phyloP scores from a whole-genome alignment of 495 filamentous ascomycete species.

The Penicillium cosmopolitanum region DNA sequence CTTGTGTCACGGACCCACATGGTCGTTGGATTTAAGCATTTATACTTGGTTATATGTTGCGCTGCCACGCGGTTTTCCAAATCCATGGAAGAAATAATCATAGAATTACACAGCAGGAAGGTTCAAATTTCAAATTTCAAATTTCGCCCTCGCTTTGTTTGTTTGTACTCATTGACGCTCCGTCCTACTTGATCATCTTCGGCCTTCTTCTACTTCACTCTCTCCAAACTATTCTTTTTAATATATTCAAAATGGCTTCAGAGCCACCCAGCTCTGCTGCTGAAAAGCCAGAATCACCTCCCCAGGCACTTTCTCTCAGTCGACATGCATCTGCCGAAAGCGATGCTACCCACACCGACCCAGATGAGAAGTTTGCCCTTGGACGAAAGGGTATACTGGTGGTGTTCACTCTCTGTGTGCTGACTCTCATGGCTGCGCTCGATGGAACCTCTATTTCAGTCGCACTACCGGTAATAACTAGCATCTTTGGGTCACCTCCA shows the following conservation, averaged over 20 bases:
- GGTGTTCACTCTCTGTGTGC: conserved; percentile 56
- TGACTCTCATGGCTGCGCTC: conserved; percentile 69
- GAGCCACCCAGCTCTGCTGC: not conserved
- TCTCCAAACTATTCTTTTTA: not conserved
- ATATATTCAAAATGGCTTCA: not conserved
- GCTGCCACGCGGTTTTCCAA: conserved; percentile 2
- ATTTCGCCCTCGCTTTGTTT: not conserved
- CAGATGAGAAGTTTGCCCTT: conserved; percentile 28
- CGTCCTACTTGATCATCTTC: not conserved
- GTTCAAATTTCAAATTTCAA: not conserved
- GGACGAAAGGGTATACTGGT: conserved; percentile 31
- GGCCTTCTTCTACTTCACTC: not conserved
- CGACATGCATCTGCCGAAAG: not conserved
- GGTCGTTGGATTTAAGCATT: conserved; percentile 1
- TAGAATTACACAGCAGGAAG: not conserved
- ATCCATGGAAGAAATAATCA: not conserved
- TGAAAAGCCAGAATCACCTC: not conserved
- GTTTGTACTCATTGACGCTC: not conserved
- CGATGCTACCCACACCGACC: not conserved
- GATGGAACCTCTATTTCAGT: conserved; percentile 77
- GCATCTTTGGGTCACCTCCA: not conserved
- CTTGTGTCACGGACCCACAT: not conserved
- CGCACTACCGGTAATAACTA: conserved; percentile 62
- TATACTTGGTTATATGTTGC: not conserved
- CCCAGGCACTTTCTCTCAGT: not conserved